A percentile compares a stretch with the other conserved stretches of the same genome.
These are phyloP conservation scores for Ammopiptanthus mongolicus DNA, from an alignment of 306 rosid species.

Conservation along the genomic window DNA sequence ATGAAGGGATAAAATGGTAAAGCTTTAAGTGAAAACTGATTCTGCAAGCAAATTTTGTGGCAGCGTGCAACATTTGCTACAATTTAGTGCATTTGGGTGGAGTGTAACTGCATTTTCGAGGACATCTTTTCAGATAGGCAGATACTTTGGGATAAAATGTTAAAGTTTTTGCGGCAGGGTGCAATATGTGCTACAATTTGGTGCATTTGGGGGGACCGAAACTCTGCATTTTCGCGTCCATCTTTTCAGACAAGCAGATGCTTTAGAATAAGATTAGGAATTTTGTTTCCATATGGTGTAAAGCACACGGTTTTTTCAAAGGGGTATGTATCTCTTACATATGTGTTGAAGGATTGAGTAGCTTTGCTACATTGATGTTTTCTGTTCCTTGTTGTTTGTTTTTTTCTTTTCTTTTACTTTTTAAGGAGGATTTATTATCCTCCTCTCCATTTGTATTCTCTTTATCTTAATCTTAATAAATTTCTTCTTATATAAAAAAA, in stretches of 20 bases:
- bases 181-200: neutral
- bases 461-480: too few species aligned
- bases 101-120: too few species aligned
- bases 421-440: too few species aligned
- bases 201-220: neutral
- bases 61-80: too few species aligned
- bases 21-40: neutral
- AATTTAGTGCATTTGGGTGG: too few species aligned
- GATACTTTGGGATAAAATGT: too few species aligned
- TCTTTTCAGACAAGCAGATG: neutral
- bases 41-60: neutral
- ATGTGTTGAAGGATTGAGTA: neutral
- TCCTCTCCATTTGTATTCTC: too few species aligned
- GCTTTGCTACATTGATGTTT: neutral
- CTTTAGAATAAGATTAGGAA: neutral
- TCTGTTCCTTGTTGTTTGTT: neutral
- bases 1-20: neutral
- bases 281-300: neutral
- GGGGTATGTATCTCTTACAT: neutral
- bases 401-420: neutral
- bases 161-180: neutral
- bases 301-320: too few species aligned
- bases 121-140: too few species aligned
- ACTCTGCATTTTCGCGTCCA: neutral
- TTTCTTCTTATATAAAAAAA: neutral